Conservation (phyloP, 345 rosid genomes). For the Citrus glauca region DNA sequence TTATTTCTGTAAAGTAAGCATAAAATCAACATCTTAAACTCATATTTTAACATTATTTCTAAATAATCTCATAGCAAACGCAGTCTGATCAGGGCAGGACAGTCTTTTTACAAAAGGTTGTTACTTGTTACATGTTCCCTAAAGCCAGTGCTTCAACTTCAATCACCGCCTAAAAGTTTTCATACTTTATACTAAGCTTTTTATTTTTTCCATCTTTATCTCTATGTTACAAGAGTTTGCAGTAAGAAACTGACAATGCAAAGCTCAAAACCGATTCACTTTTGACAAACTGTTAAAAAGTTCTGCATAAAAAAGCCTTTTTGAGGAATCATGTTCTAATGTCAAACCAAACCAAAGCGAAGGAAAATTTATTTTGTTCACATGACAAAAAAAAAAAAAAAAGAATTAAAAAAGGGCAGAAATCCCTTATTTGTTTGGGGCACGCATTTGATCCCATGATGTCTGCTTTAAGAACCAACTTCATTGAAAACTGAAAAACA, state of each 20-base stretch:
- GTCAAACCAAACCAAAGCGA: background rate
- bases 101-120: conserved; percentile 6
- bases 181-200: conserved; percentile 15
- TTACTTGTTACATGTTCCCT: no score
- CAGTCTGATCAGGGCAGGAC: background rate
- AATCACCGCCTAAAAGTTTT: conserved; percentile 14
- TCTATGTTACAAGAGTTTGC: conserved; percentile 8
- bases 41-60: background rate
- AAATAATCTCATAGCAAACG: background rate
- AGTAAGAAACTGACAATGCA: conserved; percentile 20
- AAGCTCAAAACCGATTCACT: conserved; percentile 19
- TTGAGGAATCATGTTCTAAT: background rate
- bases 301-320: conserved; percentile 8
- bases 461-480: conserved; percentile 23
- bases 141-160: background rate
- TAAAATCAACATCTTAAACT: no score
- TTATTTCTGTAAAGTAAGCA: background rate
- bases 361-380: background rate
- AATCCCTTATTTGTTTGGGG: background rate
- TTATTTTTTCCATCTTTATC: background rate
- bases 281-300: conserved; percentile 11
- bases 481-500: conserved; percentile 14
- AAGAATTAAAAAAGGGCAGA: background rate
- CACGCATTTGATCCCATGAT: conserved; percentile 54
- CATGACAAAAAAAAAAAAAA: background rate